Evolutionary conservation across 1,284 basidiomycete genomes (phyloP).

Genomic region (Puccinia horiana): DNA sequence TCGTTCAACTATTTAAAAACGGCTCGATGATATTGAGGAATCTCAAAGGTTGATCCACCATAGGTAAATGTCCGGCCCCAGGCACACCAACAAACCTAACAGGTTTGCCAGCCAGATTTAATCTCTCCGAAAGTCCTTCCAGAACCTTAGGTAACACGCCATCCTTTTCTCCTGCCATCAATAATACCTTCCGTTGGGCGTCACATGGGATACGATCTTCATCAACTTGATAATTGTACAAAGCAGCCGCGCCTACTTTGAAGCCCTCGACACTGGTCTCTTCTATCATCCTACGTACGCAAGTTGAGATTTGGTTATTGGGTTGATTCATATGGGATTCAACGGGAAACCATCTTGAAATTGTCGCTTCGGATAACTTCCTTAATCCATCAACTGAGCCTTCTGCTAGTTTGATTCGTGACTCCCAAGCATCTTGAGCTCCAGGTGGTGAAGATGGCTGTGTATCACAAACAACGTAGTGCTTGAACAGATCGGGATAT

Average conservation of each 20-base stretch:
- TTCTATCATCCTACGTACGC: constrained; percentile 56
- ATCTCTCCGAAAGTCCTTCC: constrained; percentile 55
- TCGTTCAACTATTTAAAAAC: constrained; percentile 43
- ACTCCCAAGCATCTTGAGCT: constrained; percentile 60
- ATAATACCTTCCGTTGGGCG: constrained; percentile 55
- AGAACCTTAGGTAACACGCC: constrained; percentile 60
- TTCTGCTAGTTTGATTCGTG: constrained; percentile 59
- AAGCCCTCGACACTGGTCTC: constrained; percentile 60
- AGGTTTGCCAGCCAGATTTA: constrained; percentile 55
- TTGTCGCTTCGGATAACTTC: constrained; percentile 59
- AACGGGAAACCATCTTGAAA: constrained; percentile 60
- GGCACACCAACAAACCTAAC: constrained; percentile 57
- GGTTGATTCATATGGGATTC: constrained; percentile 55
- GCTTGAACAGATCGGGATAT: constrained; percentile 56
- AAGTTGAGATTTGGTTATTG: constrained; percentile 52
- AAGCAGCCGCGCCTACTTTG: constrained; percentile 58
- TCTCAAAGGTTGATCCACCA: constrained; percentile 59
- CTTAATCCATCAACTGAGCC: constrained; percentile 54
- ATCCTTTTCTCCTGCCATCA: constrained; percentile 60
- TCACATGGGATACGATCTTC: constrained; percentile 55
- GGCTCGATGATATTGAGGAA: constrained; percentile 54
- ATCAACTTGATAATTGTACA: constrained; percentile 60
- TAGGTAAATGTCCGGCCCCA: constrained; percentile 60
- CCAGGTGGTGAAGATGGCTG: constrained; percentile 60
- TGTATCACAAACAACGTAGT: constrained; percentile 60